Evolutionary conservation across 108 stramenopile genomes (phyloP), one percentile per base, ranked within the genome.

Genomic region (Chaetoceros muelleri): DNA sequence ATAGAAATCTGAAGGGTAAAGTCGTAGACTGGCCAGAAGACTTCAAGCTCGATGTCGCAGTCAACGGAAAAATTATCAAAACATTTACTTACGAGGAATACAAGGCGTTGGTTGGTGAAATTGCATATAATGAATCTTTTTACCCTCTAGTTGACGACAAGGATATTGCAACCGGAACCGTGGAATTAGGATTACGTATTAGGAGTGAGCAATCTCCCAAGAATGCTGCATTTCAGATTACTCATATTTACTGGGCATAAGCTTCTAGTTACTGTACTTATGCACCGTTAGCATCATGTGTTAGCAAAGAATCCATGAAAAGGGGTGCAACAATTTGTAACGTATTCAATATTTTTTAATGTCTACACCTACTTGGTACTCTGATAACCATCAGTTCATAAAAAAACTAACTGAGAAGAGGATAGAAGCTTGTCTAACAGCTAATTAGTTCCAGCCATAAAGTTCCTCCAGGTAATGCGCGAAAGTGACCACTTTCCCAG

Each of bases 41-140:
- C 49, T 67, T 48, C 31, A 47, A 31, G 16, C 48, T 76, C 26
- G 64, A 71, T 49, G 50, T 72, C 50, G 67, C 75, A 24, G 68
- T 76, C 53, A 72, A 72, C 31, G 71, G 64, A 22, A 50, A 44
- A 1, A 60, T 62, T 3, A 46, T 52, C 7, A 30, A 21, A 17
- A 40, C 34, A 10, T 40, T 10, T 13, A 40, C 5, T 40, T 40
- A 40, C 13, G 13, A 5, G 34, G 34, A 40, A 40, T 40, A 13
- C 8, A 40, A 40, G 13, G 34, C 8, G 34, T 56, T 69, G 31
- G 25, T 45, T 21, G 58, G 65, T 34, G 34, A 63, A 19, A 53
- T 49, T 44, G 62, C 62, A 27, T 60, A 45, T 23, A 44, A 49
- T 30, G 55, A 28, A 40, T 5, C 34, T 10, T 40, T 40, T 13